Conservation (phyloP, 2,329 filamentous ascomycete species). For the Amauroascus verrucosus region DNA sequence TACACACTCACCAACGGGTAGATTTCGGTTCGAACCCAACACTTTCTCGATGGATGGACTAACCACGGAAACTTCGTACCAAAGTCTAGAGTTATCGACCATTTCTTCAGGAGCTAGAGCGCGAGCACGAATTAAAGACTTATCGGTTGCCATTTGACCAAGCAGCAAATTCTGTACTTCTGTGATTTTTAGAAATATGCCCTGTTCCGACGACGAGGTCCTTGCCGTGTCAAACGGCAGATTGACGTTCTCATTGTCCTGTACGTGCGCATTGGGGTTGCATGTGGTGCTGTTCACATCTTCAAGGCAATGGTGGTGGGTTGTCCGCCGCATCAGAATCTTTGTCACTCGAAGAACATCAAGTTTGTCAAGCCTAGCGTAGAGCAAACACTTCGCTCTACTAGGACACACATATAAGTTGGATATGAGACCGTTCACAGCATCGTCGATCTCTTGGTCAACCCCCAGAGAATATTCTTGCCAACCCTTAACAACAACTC, state of each 20-base stretch:
- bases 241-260: constrained; percentile 10
- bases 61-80: constrained; percentile 33
- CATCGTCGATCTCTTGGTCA: constrained; percentile 22
- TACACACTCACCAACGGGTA: constrained; percentile 29
- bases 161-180: constrained; percentile 32
- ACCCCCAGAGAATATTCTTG: constrained; percentile 19
- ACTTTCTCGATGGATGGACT: constrained; percentile 28
- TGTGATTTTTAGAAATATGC: constrained; percentile 28
- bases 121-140: constrained; percentile 23
- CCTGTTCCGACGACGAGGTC: constrained; percentile 12
- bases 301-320: constrained; percentile 22
- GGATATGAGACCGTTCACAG: constrained; percentile 25
- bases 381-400: constrained; percentile 22
- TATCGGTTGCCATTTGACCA: constrained; percentile 18
- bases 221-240: constrained; percentile 11
- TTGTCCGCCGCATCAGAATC: constrained; percentile 28
- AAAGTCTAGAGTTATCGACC: constrained; percentile 26
- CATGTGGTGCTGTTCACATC: not conserved
- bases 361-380: constrained; percentile 21
- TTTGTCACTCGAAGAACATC: constrained; percentile 24
- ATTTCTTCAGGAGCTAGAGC: constrained; percentile 23
- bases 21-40: constrained; percentile 24
- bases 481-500: constrained; percentile 24
- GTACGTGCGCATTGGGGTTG: not conserved
- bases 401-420: constrained; percentile 28